Base-by-base conservation (phyloP, 345 rosid species). In the Brassica carinata region DNA sequence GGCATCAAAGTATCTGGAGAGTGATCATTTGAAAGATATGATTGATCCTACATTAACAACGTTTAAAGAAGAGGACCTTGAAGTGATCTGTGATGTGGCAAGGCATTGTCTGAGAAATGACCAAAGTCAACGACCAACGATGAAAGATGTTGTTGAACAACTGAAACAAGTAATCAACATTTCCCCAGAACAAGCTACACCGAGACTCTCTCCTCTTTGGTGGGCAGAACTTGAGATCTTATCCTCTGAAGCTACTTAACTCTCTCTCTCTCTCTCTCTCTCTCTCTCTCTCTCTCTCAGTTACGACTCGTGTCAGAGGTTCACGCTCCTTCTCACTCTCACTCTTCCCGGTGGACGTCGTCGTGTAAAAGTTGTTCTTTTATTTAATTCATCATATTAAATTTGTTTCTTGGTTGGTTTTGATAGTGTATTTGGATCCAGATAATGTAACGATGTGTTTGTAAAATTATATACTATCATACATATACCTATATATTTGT, bases 161-260 rank as follows among this genome's bases (percentile, higher is more conserved):
- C 71, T 93, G 84, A 90, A 85, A 85, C 78, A 83, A 83, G 92
- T 87, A 45, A 86, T 90, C 59, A 77, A 82, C 8, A 88, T 96
- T 51, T 72, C 95, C 3, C 93, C 93, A 4, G 98, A 92, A 66
- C 99, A 96, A 89, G 98, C 98, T 8, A 85, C 87, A 33, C 99
- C 99, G 0, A 92, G 91, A 79, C 93, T 93, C 63, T 96, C 99
- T 64, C 99, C 99, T 11, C 86, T 93, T 13, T 96, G 99, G 99
- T 96, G 98, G 98, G 99, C 98, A 4, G 99, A 96, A 75, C 97
- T 96, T 48, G 98, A 96, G 90, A 89, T 96, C 81, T 79, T 93
- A 77, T 95, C 99, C 0, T 87, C 85, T 73, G 99, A 91, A 88
- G 90, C 98, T 48, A 90, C 90, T 26, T 94, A 81, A 87, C 53